Evolutionary conservation across 306 rosid genomes (phyloP).

Genomic region (Betula pendula): DNA sequence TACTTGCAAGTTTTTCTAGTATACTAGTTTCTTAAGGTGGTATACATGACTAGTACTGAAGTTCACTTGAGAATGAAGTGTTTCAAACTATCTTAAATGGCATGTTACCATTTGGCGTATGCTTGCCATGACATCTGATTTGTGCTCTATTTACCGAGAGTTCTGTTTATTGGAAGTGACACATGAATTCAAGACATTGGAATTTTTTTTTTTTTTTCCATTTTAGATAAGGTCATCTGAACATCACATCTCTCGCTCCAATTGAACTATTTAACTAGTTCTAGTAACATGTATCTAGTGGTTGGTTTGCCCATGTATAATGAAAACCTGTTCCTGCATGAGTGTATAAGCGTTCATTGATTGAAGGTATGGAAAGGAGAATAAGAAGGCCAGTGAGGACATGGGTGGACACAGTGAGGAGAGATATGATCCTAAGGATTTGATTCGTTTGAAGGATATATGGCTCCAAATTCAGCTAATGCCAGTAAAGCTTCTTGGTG

Average conservation of each 20-base stretch:
- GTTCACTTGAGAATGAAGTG: not conserved
- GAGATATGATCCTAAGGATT: not conserved
- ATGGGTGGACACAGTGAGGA: too few relatives aligned
- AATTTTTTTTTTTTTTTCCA: not conserved
- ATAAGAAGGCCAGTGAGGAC: not conserved
- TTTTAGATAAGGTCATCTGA: not conserved
- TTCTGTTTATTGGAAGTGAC: not conserved
- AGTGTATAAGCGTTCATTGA: not conserved
- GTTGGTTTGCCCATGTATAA: not conserved
- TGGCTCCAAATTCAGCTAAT: not conserved
- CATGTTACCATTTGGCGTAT: not conserved
- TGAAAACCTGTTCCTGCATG: not conserved
- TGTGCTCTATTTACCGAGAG: not conserved
- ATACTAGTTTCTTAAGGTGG: not conserved
- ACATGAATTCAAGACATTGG: not conserved
- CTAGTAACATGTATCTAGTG: not conserved
- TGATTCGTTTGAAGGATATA: not conserved
- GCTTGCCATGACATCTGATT: not conserved
- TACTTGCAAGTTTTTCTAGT: not conserved
- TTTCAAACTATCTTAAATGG: not conserved
- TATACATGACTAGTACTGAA: not conserved
- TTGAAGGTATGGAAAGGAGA: not conserved
- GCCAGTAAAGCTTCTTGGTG: not conserved
- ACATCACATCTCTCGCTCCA: not conserved
- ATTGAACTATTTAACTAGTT: not conserved